These are phyloP conservation scores for Botryotinia convoluta DNA, from an alignment of 2,329 filamentous ascomycete species.

Conservation along the genomic window DNA sequence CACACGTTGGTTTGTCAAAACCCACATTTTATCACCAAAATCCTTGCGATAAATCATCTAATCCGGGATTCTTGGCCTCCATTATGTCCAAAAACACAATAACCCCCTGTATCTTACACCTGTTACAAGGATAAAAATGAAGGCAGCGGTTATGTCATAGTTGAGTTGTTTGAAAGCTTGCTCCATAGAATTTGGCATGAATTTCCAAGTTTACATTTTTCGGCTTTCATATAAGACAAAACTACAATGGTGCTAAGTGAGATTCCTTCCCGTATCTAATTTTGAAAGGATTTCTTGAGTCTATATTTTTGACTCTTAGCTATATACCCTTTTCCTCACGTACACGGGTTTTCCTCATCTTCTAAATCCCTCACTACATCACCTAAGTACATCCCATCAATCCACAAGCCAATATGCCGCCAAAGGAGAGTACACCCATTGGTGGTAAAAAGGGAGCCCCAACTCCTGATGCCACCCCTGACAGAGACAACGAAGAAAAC, in stretches of 20 bases:
- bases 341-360: neutral
- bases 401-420: slow-evolving; percentile 7
- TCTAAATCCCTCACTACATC: neutral
- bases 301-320: neutral
- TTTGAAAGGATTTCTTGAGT: neutral
- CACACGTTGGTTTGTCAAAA: neutral
- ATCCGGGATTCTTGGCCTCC: neutral
- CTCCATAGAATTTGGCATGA: slow-evolving; percentile 15
- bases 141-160: slow-evolving; percentile 20
- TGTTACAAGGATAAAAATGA: slow-evolving; percentile 2
- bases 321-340: neutral
- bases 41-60: neutral
- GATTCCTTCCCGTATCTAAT: neutral
- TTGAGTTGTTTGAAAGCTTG: slow-evolving; percentile 6
- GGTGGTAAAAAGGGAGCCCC: slow-evolving; percentile 14
- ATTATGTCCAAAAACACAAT: neutral
- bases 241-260: neutral
- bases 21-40: neutral
- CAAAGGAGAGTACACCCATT: slow-evolving; percentile 15
- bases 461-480: slow-evolving; percentile 10
- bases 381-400: neutral
- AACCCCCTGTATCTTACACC: slow-evolving; percentile 5
- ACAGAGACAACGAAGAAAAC: slow-evolving; percentile 1
- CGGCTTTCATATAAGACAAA: slow-evolving; percentile 15
- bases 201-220: slow-evolving; percentile 17